A percentile compares a stretch with the other conserved stretches of the same genome.
These are phyloP conservation scores for Dioscorea cayenensis DNA, from an alignment of 116 monocot species.

Conservation along the genomic window DNA sequence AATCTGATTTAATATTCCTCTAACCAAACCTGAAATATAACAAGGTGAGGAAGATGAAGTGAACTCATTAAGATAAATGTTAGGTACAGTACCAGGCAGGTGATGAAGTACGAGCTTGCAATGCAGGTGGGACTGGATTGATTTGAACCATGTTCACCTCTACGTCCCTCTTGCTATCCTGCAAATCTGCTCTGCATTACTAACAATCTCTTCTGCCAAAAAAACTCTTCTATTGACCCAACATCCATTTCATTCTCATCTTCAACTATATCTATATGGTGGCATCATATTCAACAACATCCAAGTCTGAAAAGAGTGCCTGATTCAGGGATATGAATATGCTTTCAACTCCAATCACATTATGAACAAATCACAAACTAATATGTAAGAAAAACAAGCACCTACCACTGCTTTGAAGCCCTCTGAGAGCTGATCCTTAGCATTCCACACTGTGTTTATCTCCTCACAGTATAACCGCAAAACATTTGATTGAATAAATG, in stretches of 20 bases:
- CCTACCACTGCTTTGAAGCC: constrained; percentile 62
- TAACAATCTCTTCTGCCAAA: constrained; percentile 66
- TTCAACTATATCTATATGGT: constrained; percentile 25
- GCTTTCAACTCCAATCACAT: constrained; percentile 21
- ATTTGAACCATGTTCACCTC: no score
- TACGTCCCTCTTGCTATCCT: no score
- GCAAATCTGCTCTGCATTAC: constrained; percentile 26
- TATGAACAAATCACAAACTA: constrained; percentile 5
- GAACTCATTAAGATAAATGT: no score
- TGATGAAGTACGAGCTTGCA: constrained; percentile 9
- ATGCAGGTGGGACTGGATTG: background rate
- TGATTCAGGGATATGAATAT: constrained; percentile 33
- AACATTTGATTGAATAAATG: constrained; percentile 46
- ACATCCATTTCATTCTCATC: background rate
- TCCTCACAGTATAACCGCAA: constrained; percentile 36
- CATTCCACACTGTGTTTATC: constrained; percentile 47
- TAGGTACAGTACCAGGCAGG: background rate
- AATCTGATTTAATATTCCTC: constrained; percentile 6
- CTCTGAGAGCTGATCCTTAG: constrained; percentile 36
- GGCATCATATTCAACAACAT: constrained; percentile 23
- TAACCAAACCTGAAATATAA: no score
- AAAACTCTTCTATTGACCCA: constrained; percentile 56
- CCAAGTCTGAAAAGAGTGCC: constrained; percentile 53
- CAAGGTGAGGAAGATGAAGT: no score
- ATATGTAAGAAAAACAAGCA: constrained; percentile 4